Conservation (phyloP, 129 eudicot genomes). For the Centaurea solstitialis region DNA sequence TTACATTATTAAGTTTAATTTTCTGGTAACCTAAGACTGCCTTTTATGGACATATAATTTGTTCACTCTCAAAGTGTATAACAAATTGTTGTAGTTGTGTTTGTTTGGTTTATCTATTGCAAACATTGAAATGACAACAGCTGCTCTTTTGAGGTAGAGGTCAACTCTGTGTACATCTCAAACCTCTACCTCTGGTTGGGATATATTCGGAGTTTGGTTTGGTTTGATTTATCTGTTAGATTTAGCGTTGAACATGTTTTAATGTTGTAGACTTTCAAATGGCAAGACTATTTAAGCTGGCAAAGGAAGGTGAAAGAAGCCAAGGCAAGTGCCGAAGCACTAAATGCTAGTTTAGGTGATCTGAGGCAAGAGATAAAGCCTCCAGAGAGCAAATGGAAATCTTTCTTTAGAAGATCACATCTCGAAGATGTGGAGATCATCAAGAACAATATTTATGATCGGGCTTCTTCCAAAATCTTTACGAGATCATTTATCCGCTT, state of each 20-base stretch:
- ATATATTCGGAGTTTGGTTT: background rate
- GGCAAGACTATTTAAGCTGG: conserved; percentile 86
- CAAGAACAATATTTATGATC: conserved; percentile 73
- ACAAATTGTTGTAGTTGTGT: background rate
- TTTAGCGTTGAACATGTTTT: background rate
- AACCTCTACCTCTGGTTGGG: background rate
- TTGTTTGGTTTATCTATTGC: background rate
- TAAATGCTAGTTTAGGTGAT: conserved; percentile 69
- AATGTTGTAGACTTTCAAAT: conserved; percentile 67
- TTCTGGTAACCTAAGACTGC: too few species aligned
- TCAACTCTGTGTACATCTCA: background rate
- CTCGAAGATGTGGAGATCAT: conserved; percentile 50
- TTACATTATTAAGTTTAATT: too few species aligned
- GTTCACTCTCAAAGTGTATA: too few species aligned
- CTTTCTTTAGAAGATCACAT: conserved; percentile 68
- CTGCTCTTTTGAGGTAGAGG: background rate
- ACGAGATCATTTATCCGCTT: conserved; percentile 67
- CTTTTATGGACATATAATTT: too few species aligned
- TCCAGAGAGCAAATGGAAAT: conserved; percentile 78
- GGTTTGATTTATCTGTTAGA: background rate
- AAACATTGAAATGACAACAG: background rate
- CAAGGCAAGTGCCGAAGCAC: conserved; percentile 78
- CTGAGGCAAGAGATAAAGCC: conserved; percentile 45
- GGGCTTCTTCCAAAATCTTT: conserved; percentile 62
- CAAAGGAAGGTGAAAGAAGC: conserved; percentile 82